phyloP scores from a whole-genome alignment of 208 protist genomes.

The Zelonia costaricensis region DNA sequence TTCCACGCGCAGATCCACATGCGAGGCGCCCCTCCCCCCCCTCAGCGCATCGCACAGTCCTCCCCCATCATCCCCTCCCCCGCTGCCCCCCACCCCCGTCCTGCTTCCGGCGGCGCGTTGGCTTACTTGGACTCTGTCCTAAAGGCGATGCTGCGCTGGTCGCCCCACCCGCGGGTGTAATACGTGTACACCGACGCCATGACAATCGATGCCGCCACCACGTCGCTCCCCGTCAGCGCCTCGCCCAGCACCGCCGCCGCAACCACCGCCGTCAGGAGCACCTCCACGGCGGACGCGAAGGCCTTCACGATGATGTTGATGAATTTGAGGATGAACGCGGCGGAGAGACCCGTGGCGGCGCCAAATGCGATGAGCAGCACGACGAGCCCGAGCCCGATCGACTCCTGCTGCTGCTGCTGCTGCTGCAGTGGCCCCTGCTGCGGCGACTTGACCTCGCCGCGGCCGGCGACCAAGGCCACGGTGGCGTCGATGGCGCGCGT shows the following conservation, averaged over 20 bases:
- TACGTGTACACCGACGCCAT: slow-evolving; percentile 55
- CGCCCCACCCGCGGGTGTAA: slow-evolving; percentile 39
- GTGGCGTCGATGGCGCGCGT: slow-evolving; percentile 5
- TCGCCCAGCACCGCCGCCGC: slow-evolving; percentile 46
- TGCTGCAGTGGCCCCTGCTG: background rate
- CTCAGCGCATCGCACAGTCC: too few species aligned
- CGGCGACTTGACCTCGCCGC: too few species aligned
- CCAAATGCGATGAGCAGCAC: slow-evolving; percentile 46
- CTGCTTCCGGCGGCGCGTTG: too few species aligned
- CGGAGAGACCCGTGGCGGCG: slow-evolving; percentile 47
- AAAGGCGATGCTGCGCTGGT: slow-evolving; percentile 7
- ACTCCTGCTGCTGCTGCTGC: slow-evolving; percentile 4
- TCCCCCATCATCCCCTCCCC: too few species aligned
- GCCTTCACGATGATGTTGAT: slow-evolving; percentile 81
- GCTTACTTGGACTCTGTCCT: background rate
- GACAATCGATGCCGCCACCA: slow-evolving; percentile 44
- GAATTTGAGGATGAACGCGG: slow-evolving; percentile 79
- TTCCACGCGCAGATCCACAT: too few species aligned
- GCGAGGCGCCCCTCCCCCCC: too few species aligned
- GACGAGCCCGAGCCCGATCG: slow-evolving; percentile 20
- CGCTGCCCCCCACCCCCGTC: too few species aligned
- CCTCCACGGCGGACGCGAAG: slow-evolving; percentile 64
- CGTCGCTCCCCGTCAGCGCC: slow-evolving; percentile 38
- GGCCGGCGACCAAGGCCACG: background rate
- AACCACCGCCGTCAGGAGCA: slow-evolving; percentile 47